A percentile compares a stretch with the other conserved stretches of the same genome.
phyloP scores from a whole-genome alignment of 1,139 yeast genomes.

The Saccharomyces pastorianus region DNA sequence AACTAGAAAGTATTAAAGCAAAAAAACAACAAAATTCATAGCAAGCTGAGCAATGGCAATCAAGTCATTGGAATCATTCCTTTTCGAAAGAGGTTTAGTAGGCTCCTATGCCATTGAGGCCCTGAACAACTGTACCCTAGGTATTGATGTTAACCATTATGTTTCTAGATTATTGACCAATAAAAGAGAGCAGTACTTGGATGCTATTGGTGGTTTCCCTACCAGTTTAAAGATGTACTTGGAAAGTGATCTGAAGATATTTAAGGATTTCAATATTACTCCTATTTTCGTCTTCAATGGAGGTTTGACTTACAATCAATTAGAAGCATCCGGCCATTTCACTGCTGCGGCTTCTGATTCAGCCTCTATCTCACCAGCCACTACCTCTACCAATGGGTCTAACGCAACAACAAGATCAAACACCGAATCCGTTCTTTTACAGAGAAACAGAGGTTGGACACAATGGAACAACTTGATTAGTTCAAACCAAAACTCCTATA shows the following conservation, averaged over 20 bases:
- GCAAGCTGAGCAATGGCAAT: slow-evolving; percentile 33
- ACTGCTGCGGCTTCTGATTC: slow-evolving; percentile 17
- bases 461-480: slow-evolving; percentile 26
- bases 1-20: not conserved
- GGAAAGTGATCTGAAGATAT: slow-evolving; percentile 53
- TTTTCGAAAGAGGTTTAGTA: slow-evolving; percentile 62
- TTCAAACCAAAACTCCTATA: slow-evolving; percentile 29
- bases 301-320: slow-evolving; percentile 30
- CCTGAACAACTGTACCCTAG: slow-evolving; percentile 61
- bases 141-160: slow-evolving; percentile 81
- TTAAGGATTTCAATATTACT: slow-evolving; percentile 54
- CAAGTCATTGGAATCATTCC: slow-evolving; percentile 61
- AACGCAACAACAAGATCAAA: slow-evolving; percentile 14
- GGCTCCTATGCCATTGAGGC: slow-evolving; percentile 57
- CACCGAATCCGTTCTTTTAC: slow-evolving; percentile 20
- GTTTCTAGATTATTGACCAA: slow-evolving; percentile 52
- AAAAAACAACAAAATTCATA: not conserved
- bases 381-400: slow-evolving; percentile 2
- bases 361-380: slow-evolving; percentile 3
- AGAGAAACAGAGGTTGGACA: slow-evolving; percentile 34
- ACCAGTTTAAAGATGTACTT: slow-evolving; percentile 50
- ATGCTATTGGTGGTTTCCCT: slow-evolving; percentile 83
- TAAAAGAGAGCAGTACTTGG: slow-evolving; percentile 62
- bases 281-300: slow-evolving; percentile 76
- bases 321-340: slow-evolving; percentile 21